Evolutionary conservation across 2,329 filamentous ascomycete species (phyloP), one percentile per base, ranked within the genome.

Genomic region (Pseudogymnoascus sp.): DNA sequence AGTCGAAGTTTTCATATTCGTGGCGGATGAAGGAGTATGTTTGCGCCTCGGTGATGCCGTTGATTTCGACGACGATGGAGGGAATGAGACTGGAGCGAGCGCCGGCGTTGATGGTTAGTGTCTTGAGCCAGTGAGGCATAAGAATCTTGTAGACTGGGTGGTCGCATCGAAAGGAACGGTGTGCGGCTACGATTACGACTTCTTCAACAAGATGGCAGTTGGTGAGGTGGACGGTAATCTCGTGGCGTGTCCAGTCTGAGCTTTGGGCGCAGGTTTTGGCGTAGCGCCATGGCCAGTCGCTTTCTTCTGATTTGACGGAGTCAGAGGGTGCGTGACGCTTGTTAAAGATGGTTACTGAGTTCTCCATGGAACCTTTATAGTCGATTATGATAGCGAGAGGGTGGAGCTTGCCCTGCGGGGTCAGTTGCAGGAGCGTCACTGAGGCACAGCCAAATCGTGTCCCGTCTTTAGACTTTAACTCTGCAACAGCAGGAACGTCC

Each of bases 271-370:
- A 81, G 0, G 76, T 80, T 70, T 82, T 82, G 19, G 80, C 80
- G 67, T 81, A 82, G 50, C 80, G 72, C 80, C 80, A 82, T 0
- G 79, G 74, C 78, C 79, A 82, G 70, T 82, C 80, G 1, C 70
- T 68, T 61, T 73, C 74, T 65, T 81, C 76, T 19, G 70, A 67
- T 31, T 64, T 64, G 1, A 65, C 68, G 0, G 71, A 64, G 44
- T 75, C 73, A 0, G 67, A 65, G 0, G 78, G 74, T 0, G 65
- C 67, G n/a, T 76, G 67, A 2, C 78, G 72, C 62, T 74, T 73
- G 72, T 82, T 82, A 75, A 80, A 82, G 63, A 82, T 76, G 44
- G 76, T 77, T 53, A 82, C 75, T 0, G 80, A 82, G 21, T 76
- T 72, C 2, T 74, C 71, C 69, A 79, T 74, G 56, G 67, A 75